Percentiles rank a stretch among this genome's conserved stretches.
These are phyloP conservation scores for Geranium rotundifolium DNA, from an alignment of 345 rosid genomes.

Conservation along the genomic window DNA sequence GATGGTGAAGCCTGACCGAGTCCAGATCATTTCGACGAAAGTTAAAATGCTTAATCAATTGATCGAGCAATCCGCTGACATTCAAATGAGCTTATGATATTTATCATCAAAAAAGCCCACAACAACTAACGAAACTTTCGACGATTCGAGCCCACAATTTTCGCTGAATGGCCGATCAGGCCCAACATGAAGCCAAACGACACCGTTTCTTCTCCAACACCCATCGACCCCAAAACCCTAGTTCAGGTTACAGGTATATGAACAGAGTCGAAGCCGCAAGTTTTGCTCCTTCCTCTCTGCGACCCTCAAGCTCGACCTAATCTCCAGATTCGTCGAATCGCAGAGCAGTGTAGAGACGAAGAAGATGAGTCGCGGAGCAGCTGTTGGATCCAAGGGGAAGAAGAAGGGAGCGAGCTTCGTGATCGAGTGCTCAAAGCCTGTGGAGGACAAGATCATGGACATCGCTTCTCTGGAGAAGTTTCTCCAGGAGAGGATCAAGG, in stretches of 20 bases:
- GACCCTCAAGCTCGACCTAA: background rate
- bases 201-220: background rate
- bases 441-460: slow-evolving; percentile 41
- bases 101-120: no score
- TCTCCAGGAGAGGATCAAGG: slow-evolving; percentile 44
- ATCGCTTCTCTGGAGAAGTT: slow-evolving; percentile 42
- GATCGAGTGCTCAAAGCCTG: slow-evolving; percentile 37
- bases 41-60: no score
- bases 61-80: no score
- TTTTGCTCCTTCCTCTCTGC: background rate
- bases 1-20: no score
- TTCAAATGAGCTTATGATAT: no score
- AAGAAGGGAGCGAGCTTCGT: slow-evolving; percentile 37
- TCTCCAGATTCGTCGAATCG: background rate
- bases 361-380: background rate
- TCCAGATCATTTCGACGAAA: no score
- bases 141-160: no score
- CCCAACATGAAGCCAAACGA: background rate
- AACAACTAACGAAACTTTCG: no score
- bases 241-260: background rate
- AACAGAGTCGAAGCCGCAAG: background rate
- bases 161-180: no score
- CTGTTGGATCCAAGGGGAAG: slow-evolving; percentile 23
- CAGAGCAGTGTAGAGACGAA: background rate
- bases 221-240: background rate